Evolutionary conservation across 257 asterid genomes (phyloP), one percentile per base, ranked within the genome.

Genomic region (Apocynum venetum): DNA sequence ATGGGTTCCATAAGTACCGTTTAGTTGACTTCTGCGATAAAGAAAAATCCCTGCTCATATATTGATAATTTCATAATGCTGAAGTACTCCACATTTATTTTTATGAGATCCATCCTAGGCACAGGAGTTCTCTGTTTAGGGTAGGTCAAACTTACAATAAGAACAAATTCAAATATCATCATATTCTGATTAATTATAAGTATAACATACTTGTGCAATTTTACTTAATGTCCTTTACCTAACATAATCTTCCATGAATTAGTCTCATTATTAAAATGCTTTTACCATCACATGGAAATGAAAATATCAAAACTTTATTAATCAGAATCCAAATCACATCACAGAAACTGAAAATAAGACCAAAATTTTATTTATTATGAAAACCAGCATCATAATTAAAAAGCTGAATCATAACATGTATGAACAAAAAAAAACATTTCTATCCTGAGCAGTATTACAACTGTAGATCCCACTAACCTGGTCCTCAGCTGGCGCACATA

Each of bases 401-500:
- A 53, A 8, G 36, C 17, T 20, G 7, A 53, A 19, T 8, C 14
- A 55, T 25, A 8, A 55, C 19, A 40, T 40, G 35, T 51, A 31
- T 35, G 14, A 60, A 9, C 8, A 6, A 72, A 13, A 4, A 55
- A 41, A 57, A 3, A 11, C 1, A 4, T 53, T 38, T 46, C 67
- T 46, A 38, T 73, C 65, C n/a, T 56, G 41, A 69, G 6, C 40
- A 77, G 59, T 68, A 43, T 3, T 25, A 59, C 35, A 56, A 68
- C 48, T 9, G 36, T 64, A 15, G 25, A 53, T 56, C 66, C 43
- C 51, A 85, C 87, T 81, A 41, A 96, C 98, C 97, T 96, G 89
- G 77, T 81, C 94, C 80, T 90, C 93, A 80, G 87, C 68, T 11
- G 99, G 99, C 52, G 98, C 91, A 85, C 85, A 90, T 83, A 96